Base-by-base conservation (phyloP, 164 flowering plant species). In the Macadamia tetraphylla region DNA sequence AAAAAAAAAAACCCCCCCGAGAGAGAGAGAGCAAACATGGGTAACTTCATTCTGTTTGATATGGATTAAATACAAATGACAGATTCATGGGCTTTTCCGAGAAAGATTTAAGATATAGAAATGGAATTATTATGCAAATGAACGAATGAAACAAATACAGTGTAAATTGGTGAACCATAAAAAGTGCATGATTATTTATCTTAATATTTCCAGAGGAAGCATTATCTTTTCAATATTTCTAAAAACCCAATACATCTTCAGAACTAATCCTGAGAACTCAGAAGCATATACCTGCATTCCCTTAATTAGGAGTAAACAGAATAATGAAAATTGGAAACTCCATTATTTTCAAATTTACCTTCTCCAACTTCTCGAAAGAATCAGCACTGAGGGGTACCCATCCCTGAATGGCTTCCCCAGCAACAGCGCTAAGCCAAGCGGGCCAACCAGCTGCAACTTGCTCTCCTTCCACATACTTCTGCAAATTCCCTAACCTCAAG, bases 361-460 rank as follows among this genome's bases (percentile, higher is more conserved):
- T 92, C 63, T 88, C 96, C 75, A 92, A 67, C 69, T 87, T 92
- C 79, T 87, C 86, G 63, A 79, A 92, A 23, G 85, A 73, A 31
- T 92, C 94, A 1, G 92, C 87, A 57, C 77, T 69, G 42, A 89
- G 81, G 65, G 98, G 98, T 49, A 89, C 70, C 98, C 88, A 84
- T 12, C 98, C 98, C 14, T 84, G 83, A 67, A 92, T 81, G 66
- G 93, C 98, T 65, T 90, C 98, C 0, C 83, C 85, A 1, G 95
- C 93, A 14, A 82, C 87, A 0, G 88, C 79, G 31, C 84, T 80
- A 11, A 92, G 90, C 96, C 98, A 92, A 10, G 92, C 69, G 0
- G 96, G 98, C 98, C 98, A 92, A 0, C 96, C 96, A 6, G 96
- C 94, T 0, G 93, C 85, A 17, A 80, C 76, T 60, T 86, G 89